These are phyloP conservation scores for Piromyces sp. DNA, from an alignment of 192 early-diverging fungal genomes.

Conservation along the genomic window DNA sequence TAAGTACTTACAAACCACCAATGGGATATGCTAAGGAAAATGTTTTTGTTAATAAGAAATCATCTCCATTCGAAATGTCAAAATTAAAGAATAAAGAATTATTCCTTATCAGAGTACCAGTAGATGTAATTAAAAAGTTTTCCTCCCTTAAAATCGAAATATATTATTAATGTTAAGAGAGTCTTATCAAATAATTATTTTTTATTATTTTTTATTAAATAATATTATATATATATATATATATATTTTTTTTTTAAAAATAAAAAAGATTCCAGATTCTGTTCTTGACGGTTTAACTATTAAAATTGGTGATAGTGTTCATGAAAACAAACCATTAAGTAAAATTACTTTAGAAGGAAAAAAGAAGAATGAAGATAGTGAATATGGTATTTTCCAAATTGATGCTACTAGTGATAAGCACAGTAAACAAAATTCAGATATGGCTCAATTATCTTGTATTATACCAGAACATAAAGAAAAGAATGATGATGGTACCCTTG, in stretches of 20 bases:
- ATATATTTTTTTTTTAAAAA: no score
- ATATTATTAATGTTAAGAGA: no score
- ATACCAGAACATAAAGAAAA: background rate
- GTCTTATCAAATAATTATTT: no score
- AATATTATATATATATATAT: no score
- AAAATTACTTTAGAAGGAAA: background rate
- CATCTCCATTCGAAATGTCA: background rate
- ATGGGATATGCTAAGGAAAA: background rate
- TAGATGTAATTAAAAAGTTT: background rate
- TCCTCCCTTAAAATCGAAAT: no score
- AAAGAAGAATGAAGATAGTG: background rate
- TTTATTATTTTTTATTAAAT: no score
- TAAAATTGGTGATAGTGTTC: background rate
- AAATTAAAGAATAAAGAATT: background rate
- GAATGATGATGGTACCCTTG: background rate
- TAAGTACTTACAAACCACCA: background rate
- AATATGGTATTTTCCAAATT: background rate
- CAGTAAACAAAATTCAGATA: background rate
- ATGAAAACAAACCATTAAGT: background rate
- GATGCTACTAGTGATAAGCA: background rate
- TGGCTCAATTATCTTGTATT: background rate
- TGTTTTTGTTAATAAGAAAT: background rate
- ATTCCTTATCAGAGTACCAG: background rate
- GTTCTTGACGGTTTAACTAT: background rate
- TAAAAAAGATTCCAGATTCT: background rate